Evolutionary conservation across 208 protist genomes (phyloP).

Genomic region (Crithidia brevicula): DNA sequence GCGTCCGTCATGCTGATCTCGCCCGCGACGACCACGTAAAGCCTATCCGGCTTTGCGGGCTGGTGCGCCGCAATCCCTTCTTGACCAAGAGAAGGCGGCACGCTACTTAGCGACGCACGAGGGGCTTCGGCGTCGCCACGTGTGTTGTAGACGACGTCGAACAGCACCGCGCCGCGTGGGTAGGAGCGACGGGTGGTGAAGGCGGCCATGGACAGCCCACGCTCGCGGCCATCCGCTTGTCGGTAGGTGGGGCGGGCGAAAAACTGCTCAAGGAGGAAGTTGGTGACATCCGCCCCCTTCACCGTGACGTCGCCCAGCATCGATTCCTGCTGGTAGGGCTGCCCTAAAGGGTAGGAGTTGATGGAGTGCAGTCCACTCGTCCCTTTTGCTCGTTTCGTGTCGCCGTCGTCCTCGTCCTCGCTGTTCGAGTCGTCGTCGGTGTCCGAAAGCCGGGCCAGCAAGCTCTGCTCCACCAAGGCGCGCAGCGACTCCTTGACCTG

Average conservation of each 20-base stretch:
- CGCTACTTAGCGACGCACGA: too few species aligned
- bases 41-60: neutral
- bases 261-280: slow-evolving; percentile 15
- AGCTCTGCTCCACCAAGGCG: neutral
- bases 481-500: neutral
- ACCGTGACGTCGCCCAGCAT: slow-evolving; percentile 12
- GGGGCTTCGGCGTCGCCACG: too few species aligned
- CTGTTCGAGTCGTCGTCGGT: neutral
- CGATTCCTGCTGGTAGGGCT: too few species aligned
- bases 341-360: neutral
- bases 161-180: slow-evolving; percentile 15
- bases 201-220: slow-evolving; percentile 18
- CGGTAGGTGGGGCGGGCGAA: slow-evolving; percentile 21
- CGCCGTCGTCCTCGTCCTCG: neutral
- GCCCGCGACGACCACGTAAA: slow-evolving; percentile 17
- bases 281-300: slow-evolving; percentile 19
- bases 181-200: slow-evolving; percentile 10
- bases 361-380: neutral
- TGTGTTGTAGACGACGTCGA: slow-evolving; percentile 1
- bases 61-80: too few species aligned
- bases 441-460: slow-evolving; percentile 1
- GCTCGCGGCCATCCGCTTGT: slow-evolving; percentile 18
- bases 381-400: neutral
- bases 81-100: too few species aligned
- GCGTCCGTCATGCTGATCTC: slow-evolving; percentile 16